Evolutionary conservation across 768 basidiomycete genomes (phyloP).

Genomic region (Naganishia vaughanmartiniae): DNA sequence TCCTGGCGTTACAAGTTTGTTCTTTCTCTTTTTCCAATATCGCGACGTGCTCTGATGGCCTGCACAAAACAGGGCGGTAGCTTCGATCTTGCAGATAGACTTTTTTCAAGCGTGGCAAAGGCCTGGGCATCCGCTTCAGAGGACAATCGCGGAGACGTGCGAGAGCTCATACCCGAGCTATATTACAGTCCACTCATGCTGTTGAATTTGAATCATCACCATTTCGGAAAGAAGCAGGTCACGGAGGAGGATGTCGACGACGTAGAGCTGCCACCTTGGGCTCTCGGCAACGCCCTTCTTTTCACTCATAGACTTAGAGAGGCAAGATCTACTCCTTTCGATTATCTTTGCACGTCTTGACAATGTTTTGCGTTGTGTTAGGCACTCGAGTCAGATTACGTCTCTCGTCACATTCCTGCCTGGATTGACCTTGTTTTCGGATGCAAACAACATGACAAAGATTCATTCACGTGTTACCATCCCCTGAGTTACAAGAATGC

Average conservation of each 20-base stretch:
- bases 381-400: conserved; percentile 84
- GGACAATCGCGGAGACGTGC: conserved; percentile 85
- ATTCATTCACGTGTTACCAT: conserved; percentile 80
- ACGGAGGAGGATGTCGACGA: conserved; percentile 64
- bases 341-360: background rate
- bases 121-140: conserved; percentile 79
- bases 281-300: conserved; percentile 73
- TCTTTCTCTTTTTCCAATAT: background rate
- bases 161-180: conserved; percentile 79
- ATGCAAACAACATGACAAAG: conserved; percentile 63
- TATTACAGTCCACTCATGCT: conserved; percentile 41
- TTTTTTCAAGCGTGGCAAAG: conserved; percentile 62
- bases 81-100: conserved; percentile 74
- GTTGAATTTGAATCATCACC: conserved; percentile 43
- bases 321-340: conserved; percentile 53
- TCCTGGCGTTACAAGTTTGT: conserved; percentile 74
- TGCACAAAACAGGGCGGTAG: conserved; percentile 70
- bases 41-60: background rate
- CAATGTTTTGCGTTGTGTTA: conserved; percentile 40
- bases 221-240: conserved; percentile 51
- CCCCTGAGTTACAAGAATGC: conserved; percentile 90
- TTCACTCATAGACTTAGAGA: conserved; percentile 76
- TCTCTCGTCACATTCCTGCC: conserved; percentile 73
- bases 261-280: conserved; percentile 88
- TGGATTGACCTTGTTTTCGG: conserved; percentile 92